These are phyloP conservation scores for Tuber magnatum DNA, from an alignment of 495 filamentous ascomycete species.

Conservation along the genomic window DNA sequence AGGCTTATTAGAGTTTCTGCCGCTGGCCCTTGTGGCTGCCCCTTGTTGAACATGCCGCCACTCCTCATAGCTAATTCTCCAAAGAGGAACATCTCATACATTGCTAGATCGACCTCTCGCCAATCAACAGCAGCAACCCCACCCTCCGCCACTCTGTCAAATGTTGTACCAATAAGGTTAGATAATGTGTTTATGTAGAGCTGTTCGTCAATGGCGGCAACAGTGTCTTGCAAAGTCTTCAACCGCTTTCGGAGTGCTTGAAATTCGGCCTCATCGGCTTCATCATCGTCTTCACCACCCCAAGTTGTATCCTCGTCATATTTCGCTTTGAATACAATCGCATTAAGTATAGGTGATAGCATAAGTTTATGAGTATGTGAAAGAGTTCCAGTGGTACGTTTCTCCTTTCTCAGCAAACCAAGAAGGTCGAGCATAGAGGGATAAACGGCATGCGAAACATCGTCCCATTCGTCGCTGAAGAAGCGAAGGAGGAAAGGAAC, in stretches of 20 bases:
- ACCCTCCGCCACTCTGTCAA: conserved; percentile 63
- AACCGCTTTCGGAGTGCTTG: conserved; percentile 84
- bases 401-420: conserved; percentile 72
- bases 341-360: conserved; percentile 77
- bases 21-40: conserved; percentile 63
- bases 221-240: conserved; percentile 79
- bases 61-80: conserved; percentile 83
- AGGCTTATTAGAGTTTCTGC: conserved; percentile 73
- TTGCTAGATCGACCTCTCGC: conserved; percentile 90
- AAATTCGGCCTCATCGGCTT: conserved; percentile 97
- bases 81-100: conserved; percentile 95
- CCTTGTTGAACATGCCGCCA: conserved; percentile 75
- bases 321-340: conserved; percentile 89
- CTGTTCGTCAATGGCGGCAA: conserved; percentile 73
- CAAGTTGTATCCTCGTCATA: conserved; percentile 91
- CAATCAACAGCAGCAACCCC: conserved; percentile 68
- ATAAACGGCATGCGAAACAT: conserved; percentile 91
- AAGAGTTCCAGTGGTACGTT: conserved; percentile 54
- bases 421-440: conserved; percentile 83
- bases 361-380: conserved; percentile 64
- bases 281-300: conserved; percentile 79
- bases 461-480: conserved; percentile 96
- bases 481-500: conserved; percentile 79
- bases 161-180: conserved; percentile 72
- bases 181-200: conserved; percentile 81